phyloP scores from a whole-genome alignment of 345 rosid species.

The Fremontodendron californicum region DNA sequence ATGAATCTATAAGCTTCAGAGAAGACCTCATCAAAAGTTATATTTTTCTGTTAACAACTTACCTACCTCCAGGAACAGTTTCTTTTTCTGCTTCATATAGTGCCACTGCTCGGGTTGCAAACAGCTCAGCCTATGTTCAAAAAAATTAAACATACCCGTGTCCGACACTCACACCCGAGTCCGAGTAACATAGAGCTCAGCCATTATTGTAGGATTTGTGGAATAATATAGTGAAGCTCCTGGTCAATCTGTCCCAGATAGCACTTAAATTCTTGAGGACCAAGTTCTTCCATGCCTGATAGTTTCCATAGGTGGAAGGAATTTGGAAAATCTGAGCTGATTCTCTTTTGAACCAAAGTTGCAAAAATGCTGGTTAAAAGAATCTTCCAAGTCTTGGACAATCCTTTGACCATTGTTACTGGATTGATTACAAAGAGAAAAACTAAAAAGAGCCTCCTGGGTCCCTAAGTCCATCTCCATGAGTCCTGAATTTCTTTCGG shows the following conservation, averaged over 20 bases:
- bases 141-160: no score
- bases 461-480: slow-evolving; percentile 36
- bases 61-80: background rate
- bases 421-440: slow-evolving; percentile 2
- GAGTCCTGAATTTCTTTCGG: slow-evolving; percentile 64
- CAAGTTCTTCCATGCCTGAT: background rate
- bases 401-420: no score
- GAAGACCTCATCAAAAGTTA: background rate
- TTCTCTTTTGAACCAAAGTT: background rate
- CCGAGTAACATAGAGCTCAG: background rate
- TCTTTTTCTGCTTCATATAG: background rate
- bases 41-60: background rate
- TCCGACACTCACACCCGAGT: no score
- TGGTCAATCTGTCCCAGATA: no score
- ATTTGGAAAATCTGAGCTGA: background rate
- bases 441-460: slow-evolving; percentile 14
- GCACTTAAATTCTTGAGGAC: no score
- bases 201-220: no score
- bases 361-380: background rate
- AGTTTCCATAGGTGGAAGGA: no score
- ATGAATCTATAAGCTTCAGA: background rate
- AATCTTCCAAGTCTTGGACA: background rate
- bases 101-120: background rate
- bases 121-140: no score
- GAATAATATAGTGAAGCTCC: no score